These are phyloP conservation scores for Cochliopodium minus DNA, from an alignment of 208 protist genomes.

Conservation along the genomic window DNA sequence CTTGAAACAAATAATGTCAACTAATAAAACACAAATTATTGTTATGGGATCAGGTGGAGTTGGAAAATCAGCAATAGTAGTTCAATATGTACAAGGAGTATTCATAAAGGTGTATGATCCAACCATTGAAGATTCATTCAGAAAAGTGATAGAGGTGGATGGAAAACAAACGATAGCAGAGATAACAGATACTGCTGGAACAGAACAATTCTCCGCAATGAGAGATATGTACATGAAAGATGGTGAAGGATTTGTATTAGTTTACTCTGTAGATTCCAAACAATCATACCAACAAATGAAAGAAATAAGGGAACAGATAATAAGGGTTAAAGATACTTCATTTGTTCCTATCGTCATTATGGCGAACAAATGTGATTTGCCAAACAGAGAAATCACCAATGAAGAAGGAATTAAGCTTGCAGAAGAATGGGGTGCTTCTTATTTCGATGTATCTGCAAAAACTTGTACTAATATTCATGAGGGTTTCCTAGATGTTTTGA, in stretches of 20 bases:
- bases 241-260: slow-evolving; percentile 40
- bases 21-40: slow-evolving; percentile 34
- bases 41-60: slow-evolving; percentile 38
- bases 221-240: slow-evolving; percentile 26
- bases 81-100: slow-evolving; percentile 46
- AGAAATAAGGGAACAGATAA: slow-evolving; percentile 27
- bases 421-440: slow-evolving; percentile 24
- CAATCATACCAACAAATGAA: slow-evolving; percentile 31
- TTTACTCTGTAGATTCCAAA: slow-evolving; percentile 29
- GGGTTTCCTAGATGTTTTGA: slow-evolving; percentile 25
- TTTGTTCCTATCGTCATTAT: slow-evolving; percentile 37
- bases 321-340: slow-evolving; percentile 33
- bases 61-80: slow-evolving; percentile 45
- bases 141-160: slow-evolving; percentile 42
- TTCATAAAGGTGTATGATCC: slow-evolving; percentile 48
- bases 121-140: slow-evolving; percentile 50
- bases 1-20: too few relatives aligned
- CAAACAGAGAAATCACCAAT: slow-evolving; percentile 30
- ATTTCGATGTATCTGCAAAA: slow-evolving; percentile 38
- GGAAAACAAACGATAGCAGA: slow-evolving; percentile 35
- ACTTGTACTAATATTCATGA: slow-evolving; percentile 27
- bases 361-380: slow-evolving; percentile 47
- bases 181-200: slow-evolving; percentile 56
- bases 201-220: slow-evolving; percentile 37
- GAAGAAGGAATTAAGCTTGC: slow-evolving; percentile 32